Base-by-base conservation (phyloP, 257 asterid species). In the Solanum corneliomulleri region DNA sequence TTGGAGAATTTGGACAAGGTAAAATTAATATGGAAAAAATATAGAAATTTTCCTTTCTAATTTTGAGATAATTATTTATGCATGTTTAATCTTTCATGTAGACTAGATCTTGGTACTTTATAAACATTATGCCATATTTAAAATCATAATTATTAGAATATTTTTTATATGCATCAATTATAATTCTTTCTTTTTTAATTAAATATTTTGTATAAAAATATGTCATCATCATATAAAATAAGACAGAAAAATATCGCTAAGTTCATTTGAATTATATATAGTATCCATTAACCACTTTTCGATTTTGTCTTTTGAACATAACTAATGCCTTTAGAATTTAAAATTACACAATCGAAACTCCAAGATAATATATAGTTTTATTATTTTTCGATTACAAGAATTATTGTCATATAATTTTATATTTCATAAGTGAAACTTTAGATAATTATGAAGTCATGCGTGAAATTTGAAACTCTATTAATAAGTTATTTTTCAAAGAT, bases 1-100 rank as follows among this genome's bases (percentile, higher is more conserved):
- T 96, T n/a, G 99, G 96, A 85, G 98, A 93, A 78, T 91, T 94
- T 3, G 98, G 99, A 42, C 94, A 93, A 93, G 98, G 99, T 96
- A 91, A 33, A 47, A 29, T 64, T 25, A 11, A 25, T 64, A 1
- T 25, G 71, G 71, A 64, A 64, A 64, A 64, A 64, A 25, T 2
- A 64, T 25, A 52, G 12, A 23, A 23, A 5, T 23, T 75, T 41
- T 39, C 5, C 12, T 42, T 75, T 75, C 25, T 8, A 69, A 29
- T 74, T 75, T 41, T 75, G 58, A 16, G 58, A 5, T 41, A 3
- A 45, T 41, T 3, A 37, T 72, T 10, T 7, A 18, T 64, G 33
- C 33, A n/a, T 64, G 25, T 64, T 64, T 64, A 5, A 64, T n/a
- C 8, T 64, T 64, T 25, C 70, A 64, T 64, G 16, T 64, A 64